Percentiles rank a stretch among this genome's conserved stretches.
Evolutionary conservation across 148 eudicot genomes (phyloP).

Genomic region (Nyssa sinensis): DNA sequence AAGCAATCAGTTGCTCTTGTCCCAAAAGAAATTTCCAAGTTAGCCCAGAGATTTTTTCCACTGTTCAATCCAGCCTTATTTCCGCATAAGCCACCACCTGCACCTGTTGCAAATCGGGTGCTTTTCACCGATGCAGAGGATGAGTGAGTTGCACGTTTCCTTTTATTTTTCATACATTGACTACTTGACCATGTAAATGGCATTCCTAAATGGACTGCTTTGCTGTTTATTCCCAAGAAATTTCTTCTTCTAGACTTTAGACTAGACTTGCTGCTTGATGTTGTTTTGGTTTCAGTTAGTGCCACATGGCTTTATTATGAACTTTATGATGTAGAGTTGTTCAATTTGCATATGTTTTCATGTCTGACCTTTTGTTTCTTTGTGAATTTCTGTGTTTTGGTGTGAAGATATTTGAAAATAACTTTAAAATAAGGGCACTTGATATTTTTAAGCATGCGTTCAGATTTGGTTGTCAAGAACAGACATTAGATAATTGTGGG

Average conservation of each 20-base stretch:
- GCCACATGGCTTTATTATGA: not conserved
- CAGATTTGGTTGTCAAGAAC: too few relatives aligned
- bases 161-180: constrained; percentile 2
- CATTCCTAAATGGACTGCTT: not conserved
- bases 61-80: constrained; percentile 79
- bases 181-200: not conserved
- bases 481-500: too few relatives aligned
- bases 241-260: not conserved
- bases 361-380: not conserved
- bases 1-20: constrained; percentile 83
- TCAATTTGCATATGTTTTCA: not conserved
- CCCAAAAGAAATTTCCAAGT: constrained; percentile 63
- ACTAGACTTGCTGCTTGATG: not conserved
- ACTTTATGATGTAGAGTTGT: not conserved
- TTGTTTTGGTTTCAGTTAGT: not conserved
- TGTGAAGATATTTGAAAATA: too few relatives aligned
- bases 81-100: constrained; percentile 85
- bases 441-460: too few relatives aligned
- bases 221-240: not conserved
- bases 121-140: constrained; percentile 97
- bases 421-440: too few relatives aligned
- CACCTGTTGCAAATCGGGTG: constrained; percentile 64
- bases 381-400: not conserved
- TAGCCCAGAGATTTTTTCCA: constrained; percentile 66
- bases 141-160: constrained; percentile 58